Percentiles rank a stretch among this genome's conserved stretches.
Evolutionary conservation across 352 stramenopile species (phyloP).

Genomic region (Saprolegnia diclina): DNA sequence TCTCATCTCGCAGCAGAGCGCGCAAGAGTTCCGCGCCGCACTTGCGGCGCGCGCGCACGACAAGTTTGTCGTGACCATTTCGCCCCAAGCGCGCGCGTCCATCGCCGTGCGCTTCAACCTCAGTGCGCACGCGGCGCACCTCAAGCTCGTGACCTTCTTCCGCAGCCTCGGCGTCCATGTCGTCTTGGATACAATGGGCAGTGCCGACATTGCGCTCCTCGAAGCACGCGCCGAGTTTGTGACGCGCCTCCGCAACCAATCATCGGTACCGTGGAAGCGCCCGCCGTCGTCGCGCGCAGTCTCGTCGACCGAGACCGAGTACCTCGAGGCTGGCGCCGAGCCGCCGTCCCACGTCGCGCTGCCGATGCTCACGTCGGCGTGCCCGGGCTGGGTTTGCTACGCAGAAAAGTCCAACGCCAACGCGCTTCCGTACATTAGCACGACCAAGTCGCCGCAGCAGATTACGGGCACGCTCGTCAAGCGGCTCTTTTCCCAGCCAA

Average conservation of each 20-base stretch:
- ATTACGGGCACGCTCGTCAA: slow-evolving; percentile 87
- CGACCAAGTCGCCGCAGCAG: slow-evolving; percentile 93
- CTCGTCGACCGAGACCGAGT: slow-evolving; percentile 64
- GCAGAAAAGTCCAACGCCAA: slow-evolving; percentile 95
- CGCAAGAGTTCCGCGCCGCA: slow-evolving; percentile 76
- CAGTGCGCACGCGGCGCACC: slow-evolving; percentile 53
- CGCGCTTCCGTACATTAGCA: slow-evolving; percentile 92
- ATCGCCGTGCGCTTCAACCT: slow-evolving; percentile 77
- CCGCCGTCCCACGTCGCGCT: slow-evolving; percentile 32
- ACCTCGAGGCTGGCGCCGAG: slow-evolving; percentile 45
- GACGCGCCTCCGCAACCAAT: slow-evolving; percentile 69
- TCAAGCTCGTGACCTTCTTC: slow-evolving; percentile 74
- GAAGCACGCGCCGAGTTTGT: slow-evolving; percentile 90
- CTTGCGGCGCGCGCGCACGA: slow-evolving; percentile 38
- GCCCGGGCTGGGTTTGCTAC: slow-evolving; percentile 96
- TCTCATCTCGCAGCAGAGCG: slow-evolving; percentile 95
- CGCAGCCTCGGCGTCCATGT: slow-evolving; percentile 80
- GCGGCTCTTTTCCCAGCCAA: slow-evolving; percentile 44
- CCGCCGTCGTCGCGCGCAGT: slow-evolving; percentile 66
- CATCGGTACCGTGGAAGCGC: slow-evolving; percentile 56
- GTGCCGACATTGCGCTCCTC: slow-evolving; percentile 89
- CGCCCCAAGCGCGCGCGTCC: slow-evolving; percentile 82
- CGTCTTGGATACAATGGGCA: slow-evolving; percentile 88
- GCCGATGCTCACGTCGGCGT: slow-evolving; percentile 94
- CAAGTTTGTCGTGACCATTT: slow-evolving; percentile 84